A percentile compares a stretch with the other conserved stretches of the same genome.
These are phyloP conservation scores for Dioscorea alata DNA, from an alignment of 106 monocot species.

Conservation along the genomic window DNA sequence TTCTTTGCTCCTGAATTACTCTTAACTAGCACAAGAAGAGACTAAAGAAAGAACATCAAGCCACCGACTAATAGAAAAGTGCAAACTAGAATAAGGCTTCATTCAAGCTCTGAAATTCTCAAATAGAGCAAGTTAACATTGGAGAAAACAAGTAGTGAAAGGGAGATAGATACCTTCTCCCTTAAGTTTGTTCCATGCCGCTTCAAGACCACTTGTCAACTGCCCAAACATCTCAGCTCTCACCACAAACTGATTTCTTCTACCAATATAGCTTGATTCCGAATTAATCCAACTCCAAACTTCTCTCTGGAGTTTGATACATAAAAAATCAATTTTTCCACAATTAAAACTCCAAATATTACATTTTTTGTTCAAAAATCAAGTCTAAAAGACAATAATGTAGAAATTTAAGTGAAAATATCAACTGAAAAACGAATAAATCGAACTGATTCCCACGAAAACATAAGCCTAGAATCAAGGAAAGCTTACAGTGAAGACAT, in stretches of 20 bases:
- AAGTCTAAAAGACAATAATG: background rate
- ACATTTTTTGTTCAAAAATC: background rate
- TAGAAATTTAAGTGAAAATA: too few relatives aligned
- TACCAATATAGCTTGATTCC: constrained; percentile 10
- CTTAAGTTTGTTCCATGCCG: constrained; percentile 90
- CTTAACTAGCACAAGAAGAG: too few relatives aligned
- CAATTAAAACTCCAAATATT: too few relatives aligned
- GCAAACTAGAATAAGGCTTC: too few relatives aligned
- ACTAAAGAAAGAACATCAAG: too few relatives aligned
- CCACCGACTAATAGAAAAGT: too few relatives aligned
- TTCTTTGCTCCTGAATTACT: too few relatives aligned
- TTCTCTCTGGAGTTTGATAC: constrained; percentile 25
- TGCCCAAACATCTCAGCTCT: constrained; percentile 97
- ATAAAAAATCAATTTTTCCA: background rate
- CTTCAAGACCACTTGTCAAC: constrained; percentile 79
- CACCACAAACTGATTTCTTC: constrained; percentile 27
- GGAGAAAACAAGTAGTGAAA: background rate
- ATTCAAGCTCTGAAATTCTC: too few relatives aligned
- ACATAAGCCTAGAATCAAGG: background rate
- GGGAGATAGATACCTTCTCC: constrained; percentile 49
- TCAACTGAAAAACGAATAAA: too few relatives aligned
- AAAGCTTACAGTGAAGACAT: constrained; percentile 42
- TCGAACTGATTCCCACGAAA: too few relatives aligned
- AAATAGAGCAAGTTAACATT: background rate
- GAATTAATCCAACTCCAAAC: constrained; percentile 39